These are phyloP conservation scores for Phtheirospermum japonicum DNA, from an alignment of 257 asterid genomes.

Conservation along the genomic window DNA sequence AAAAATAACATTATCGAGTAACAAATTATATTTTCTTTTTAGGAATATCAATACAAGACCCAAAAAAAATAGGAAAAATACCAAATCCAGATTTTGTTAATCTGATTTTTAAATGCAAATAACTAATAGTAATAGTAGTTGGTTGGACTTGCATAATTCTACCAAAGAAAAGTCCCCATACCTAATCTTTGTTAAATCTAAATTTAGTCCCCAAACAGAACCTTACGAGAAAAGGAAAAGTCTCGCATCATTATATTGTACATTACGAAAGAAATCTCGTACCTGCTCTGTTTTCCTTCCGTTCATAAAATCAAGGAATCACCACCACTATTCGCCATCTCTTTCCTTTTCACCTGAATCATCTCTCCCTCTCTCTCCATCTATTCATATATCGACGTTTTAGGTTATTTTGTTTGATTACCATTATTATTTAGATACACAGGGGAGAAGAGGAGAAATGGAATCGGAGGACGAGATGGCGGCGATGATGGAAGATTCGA, in stretches of 20 bases:
- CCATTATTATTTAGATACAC: slow-evolving; percentile 9
- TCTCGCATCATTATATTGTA: slow-evolving; percentile 28
- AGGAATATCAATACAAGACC: no score
- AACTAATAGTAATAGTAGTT: background rate
- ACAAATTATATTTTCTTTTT: no score
- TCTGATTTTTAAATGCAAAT: background rate
- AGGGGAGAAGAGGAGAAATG: slow-evolving; percentile 31
- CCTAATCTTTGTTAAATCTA: slow-evolving; percentile 6
- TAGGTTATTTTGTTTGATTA: slow-evolving; percentile 13
- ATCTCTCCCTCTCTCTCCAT: slow-evolving; percentile 6
- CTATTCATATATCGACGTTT: slow-evolving; percentile 8
- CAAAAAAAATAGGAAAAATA: no score
- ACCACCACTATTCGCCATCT: slow-evolving; percentile 33
- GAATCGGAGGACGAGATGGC: slow-evolving; percentile 71
- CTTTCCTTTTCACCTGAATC: slow-evolving; percentile 25
- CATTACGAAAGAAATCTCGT: slow-evolving; percentile 26
- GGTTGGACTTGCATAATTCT: background rate
- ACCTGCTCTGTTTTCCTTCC: slow-evolving; percentile 23
- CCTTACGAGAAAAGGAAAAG: slow-evolving; percentile 6
- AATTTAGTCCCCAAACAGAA: slow-evolving; percentile 14
- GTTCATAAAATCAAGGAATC: slow-evolving; percentile 32
- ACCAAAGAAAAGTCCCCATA: background rate
- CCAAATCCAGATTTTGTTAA: background rate
- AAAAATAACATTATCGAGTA: no score
- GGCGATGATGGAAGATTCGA: slow-evolving; percentile 49